Percentiles rank a stretch among this genome's conserved stretches.
Conservation (phyloP, 192 early-diverging fungal species). For the Coemansia sp. region DNA sequence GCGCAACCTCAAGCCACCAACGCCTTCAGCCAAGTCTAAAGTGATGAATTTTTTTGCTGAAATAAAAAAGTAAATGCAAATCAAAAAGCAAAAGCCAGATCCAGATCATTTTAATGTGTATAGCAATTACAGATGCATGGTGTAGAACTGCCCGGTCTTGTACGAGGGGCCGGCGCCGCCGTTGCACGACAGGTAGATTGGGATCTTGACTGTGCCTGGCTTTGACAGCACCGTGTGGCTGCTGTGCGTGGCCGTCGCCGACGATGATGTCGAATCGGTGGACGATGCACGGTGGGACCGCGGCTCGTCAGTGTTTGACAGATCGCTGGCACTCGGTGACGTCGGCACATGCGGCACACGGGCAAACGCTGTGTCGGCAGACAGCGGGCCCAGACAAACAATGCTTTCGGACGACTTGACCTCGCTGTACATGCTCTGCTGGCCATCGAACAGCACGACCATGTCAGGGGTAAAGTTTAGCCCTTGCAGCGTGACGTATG, state of each 20-base stretch:
- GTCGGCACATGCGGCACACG: constrained; percentile 14
- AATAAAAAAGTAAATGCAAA: background rate
- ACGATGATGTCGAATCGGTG: constrained; percentile 41
- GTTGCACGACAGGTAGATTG: constrained; percentile 45
- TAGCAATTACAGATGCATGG: constrained; percentile 25
- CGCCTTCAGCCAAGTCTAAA: background rate
- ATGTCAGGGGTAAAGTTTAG: constrained; percentile 69
- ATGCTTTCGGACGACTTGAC: constrained; percentile 43
- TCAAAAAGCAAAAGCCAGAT: background rate
- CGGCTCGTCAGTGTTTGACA: constrained; percentile 25
- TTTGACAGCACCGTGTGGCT: background rate
- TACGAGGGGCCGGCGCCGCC: constrained; percentile 44
- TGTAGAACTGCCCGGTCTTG: constrained; percentile 52
- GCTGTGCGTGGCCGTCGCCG: constrained; percentile 32
- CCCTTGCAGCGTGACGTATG: constrained; percentile 60
- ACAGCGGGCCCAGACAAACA: constrained; percentile 46
- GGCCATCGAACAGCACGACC: constrained; percentile 69
- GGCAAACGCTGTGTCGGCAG: constrained; percentile 20
- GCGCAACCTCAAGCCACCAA: background rate
- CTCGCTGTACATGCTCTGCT: constrained; percentile 36
- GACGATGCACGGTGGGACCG: constrained; percentile 40
- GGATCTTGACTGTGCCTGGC: constrained; percentile 23
- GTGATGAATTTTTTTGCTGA: background rate
- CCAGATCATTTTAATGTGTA: background rate
- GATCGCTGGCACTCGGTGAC: constrained; percentile 46